These are phyloP conservation scores for Sporobolomyces pararoseus DNA, from an alignment of 768 basidiomycete species.

Conservation along the genomic window DNA sequence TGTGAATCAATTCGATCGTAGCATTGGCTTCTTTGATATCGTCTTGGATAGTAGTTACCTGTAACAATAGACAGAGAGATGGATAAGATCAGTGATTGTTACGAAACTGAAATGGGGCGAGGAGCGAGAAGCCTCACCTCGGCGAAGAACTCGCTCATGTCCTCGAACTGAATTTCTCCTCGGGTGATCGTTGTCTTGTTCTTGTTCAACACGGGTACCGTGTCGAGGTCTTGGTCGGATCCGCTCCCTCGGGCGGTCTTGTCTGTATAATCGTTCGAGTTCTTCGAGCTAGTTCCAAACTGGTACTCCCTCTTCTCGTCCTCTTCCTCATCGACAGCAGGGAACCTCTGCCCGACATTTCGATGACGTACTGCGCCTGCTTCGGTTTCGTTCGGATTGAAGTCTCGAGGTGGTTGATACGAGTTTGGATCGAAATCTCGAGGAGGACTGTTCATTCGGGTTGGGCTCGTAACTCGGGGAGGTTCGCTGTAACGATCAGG, in stretches of 20 bases:
- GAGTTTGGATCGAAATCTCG: constrained; percentile 34
- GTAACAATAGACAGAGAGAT: background rate
- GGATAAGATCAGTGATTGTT: background rate
- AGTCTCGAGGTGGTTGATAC: constrained; percentile 23
- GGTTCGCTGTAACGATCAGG: background rate
- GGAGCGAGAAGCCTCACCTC: constrained; percentile 27
- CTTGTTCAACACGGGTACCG: background rate
- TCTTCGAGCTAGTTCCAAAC: constrained; percentile 22
- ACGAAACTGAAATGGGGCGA: too few species aligned
- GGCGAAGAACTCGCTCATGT: constrained; percentile 29
- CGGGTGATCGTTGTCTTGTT: constrained; percentile 6
- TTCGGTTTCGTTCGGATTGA: constrained; percentile 24
- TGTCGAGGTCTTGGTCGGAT: too few species aligned
- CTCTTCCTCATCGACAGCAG: too few species aligned
- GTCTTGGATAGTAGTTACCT: constrained; percentile 29
- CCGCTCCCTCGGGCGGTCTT: too few species aligned
- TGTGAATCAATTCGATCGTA: constrained; percentile 36
- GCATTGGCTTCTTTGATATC: constrained; percentile 17
- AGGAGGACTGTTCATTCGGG: constrained; percentile 4
- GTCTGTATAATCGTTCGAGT: too few species aligned
- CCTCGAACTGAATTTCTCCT: constrained; percentile 28
- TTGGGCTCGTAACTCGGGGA: background rate
- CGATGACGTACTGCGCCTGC: constrained; percentile 8
- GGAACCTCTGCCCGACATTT: too few species aligned
- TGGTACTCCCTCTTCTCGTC: too few species aligned